Evolutionary conservation across 345 rosid genomes (phyloP).

Genomic region (Pistacia vera): DNA sequence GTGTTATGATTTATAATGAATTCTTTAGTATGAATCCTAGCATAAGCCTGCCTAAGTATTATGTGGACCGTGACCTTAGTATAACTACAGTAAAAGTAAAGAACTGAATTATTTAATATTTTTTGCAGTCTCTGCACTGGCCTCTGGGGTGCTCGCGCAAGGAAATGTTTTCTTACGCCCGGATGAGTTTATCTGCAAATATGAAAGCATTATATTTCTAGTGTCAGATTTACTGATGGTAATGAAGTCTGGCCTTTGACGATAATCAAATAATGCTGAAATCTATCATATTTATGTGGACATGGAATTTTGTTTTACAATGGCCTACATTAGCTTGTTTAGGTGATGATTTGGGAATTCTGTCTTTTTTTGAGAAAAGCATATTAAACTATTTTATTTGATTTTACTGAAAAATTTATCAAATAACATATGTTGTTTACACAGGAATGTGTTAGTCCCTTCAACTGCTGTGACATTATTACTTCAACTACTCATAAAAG

Average conservation of each 20-base stretch:
- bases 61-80: not conserved
- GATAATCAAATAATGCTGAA: not conserved
- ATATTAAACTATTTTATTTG: not conserved
- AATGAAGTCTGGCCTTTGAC: not conserved
- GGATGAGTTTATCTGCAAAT: not conserved
- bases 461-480: constrained; percentile 85
- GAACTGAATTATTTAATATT: not conserved
- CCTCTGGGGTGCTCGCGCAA: not conserved
- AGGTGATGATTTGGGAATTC: not conserved
- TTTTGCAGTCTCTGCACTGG: not conserved
- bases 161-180: not conserved
- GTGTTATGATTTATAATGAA: not conserved
- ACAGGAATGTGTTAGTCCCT: constrained; percentile 79
- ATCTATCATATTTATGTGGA: not conserved
- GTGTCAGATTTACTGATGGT: not conserved
- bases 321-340: not conserved
- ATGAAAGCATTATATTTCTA: not conserved
- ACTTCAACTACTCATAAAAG: constrained; percentile 95
- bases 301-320: not conserved
- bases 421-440: constrained; percentile 11
- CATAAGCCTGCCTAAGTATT: not conserved
- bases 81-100: not conserved
- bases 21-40: not conserved
- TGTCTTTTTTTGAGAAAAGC: not conserved
- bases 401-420: not conserved